phyloP scores from a whole-genome alignment of 345 rosid genomes.

The Moricandia arvensis region DNA sequence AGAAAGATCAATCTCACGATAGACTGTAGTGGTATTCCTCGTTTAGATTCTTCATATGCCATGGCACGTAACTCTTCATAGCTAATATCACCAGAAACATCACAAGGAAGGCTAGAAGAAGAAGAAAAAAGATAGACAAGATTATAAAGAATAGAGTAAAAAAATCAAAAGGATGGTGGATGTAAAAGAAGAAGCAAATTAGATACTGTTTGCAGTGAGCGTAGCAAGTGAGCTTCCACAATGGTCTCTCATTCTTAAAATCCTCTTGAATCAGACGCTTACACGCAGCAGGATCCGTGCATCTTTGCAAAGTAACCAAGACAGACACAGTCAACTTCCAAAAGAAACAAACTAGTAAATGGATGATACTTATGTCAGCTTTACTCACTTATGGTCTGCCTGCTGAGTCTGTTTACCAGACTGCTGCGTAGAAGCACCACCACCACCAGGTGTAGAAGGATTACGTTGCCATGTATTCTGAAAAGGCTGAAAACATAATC shows the following conservation, averaged over 20 bases:
- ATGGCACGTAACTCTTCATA: conserved; percentile 76
- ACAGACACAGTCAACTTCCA: not conserved
- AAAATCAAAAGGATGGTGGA: conserved; percentile 7
- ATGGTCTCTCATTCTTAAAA: conserved; percentile 73
- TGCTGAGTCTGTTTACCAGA: conserved; percentile 52
- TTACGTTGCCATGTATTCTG: conserved; percentile 74
- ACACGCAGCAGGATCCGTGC: conserved; percentile 84
- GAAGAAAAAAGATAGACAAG: conserved; percentile 7
- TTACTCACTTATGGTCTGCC: conserved; percentile 63
- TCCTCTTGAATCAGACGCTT: conserved; percentile 63
- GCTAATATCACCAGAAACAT: conserved; percentile 69
- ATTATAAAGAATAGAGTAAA: not conserved
- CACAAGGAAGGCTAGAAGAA: conserved; percentile 63
- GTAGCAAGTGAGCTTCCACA: conserved; percentile 94
- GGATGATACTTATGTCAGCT: not conserved
- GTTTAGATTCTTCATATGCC: conserved; percentile 79
- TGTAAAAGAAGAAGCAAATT: not conserved
- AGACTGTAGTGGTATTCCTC: conserved; percentile 68
- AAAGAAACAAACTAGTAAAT: conserved; percentile 14
- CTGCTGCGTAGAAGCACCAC: conserved; percentile 43
- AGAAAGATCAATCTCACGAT: conserved; percentile 55
- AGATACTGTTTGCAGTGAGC: conserved; percentile 74
- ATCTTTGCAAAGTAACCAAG: conserved; percentile 41
- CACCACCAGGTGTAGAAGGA: conserved; percentile 43
- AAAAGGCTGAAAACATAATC: conserved; percentile 55